A percentile compares a stretch with the other conserved stretches of the same genome.
phyloP scores from a whole-genome alignment of 345 rosid species.

The Carallia brachiata region DNA sequence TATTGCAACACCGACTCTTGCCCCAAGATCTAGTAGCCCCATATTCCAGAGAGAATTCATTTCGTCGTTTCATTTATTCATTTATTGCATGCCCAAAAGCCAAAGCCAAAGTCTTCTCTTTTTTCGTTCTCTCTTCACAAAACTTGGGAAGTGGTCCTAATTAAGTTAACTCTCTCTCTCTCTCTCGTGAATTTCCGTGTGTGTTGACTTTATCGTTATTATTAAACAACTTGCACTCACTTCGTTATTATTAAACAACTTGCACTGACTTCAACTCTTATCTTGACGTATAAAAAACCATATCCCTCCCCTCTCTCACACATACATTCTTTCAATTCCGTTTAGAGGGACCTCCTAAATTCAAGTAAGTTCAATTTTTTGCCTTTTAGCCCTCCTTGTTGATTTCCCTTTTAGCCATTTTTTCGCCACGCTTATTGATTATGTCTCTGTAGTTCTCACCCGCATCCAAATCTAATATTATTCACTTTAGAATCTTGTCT shows the following conservation, averaged over 20 bases:
- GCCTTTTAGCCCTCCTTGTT: background rate
- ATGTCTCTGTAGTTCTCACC: background rate
- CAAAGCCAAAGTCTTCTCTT: slow-evolving; percentile 1
- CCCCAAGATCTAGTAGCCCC: background rate
- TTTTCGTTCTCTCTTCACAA: slow-evolving; percentile 5
- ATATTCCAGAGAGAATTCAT: background rate
- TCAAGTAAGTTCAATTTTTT: slow-evolving; percentile 6
- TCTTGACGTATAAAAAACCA: background rate
- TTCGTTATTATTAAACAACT: background rate
- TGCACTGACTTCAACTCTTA: background rate
- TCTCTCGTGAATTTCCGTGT: slow-evolving; percentile 22
- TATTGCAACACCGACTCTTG: slow-evolving; percentile 8
- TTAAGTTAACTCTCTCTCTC: background rate
- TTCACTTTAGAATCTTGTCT: background rate
- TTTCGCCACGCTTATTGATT: background rate
- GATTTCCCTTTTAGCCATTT: background rate
- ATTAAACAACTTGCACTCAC: too few species aligned
- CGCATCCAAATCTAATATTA: background rate
- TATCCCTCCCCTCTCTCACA: background rate
- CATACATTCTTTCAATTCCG: background rate
- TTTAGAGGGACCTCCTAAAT: background rate
- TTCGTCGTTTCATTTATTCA: background rate
- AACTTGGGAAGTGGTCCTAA: slow-evolving; percentile 10
- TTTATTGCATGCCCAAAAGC: background rate
- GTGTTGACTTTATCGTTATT: slow-evolving; percentile 34